Conservation (phyloP, 495 filamentous ascomycete genomes). For the Immersiella caudata region DNA sequence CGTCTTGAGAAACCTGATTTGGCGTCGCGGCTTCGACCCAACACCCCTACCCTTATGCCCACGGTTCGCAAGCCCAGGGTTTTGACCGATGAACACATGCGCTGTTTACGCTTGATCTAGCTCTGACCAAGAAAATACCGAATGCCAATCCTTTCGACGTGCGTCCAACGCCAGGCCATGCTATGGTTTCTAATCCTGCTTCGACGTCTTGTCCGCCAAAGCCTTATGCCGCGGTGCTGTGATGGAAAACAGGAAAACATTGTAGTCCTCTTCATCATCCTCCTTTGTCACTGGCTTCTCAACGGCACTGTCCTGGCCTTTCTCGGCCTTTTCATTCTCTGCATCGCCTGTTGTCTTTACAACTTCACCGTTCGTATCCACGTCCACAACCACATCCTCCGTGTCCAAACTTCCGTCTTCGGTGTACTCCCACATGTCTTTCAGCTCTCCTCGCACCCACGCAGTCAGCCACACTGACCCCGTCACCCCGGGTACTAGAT, state of each 20-base stretch:
- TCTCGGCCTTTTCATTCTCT: slow-evolving; percentile 15
- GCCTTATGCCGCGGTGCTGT: slow-evolving; percentile 26
- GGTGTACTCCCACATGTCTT: slow-evolving; percentile 77
- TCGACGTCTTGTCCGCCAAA: slow-evolving; percentile 2
- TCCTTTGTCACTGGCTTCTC: neutral
- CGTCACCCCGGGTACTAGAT: slow-evolving; percentile 87
- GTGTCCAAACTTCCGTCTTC: slow-evolving; percentile 65
- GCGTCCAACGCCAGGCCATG: neutral
- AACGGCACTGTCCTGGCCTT: neutral
- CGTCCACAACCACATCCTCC: slow-evolving; percentile 50
- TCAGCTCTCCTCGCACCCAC: slow-evolving; percentile 65
- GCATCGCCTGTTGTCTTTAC: slow-evolving; percentile 19
- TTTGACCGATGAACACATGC: too few species aligned
- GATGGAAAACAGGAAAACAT: slow-evolving; percentile 36
- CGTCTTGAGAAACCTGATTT: too few species aligned
- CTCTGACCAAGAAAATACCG: too few species aligned
- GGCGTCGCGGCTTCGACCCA: too few species aligned
- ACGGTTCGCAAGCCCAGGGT: too few species aligned
- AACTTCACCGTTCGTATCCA: slow-evolving; percentile 29
- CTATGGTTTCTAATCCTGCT: slow-evolving; percentile 13
- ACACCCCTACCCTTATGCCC: too few species aligned
- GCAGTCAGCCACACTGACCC: slow-evolving; percentile 80
- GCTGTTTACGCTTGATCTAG: too few species aligned
- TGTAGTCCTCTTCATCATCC: slow-evolving; percentile 16
- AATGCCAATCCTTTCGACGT: too few species aligned